A percentile compares a stretch with the other conserved stretches of the same genome.
Conservation (phyloP, 2,329 filamentous ascomycete genomes). For the Raffaelea arxii region DNA sequence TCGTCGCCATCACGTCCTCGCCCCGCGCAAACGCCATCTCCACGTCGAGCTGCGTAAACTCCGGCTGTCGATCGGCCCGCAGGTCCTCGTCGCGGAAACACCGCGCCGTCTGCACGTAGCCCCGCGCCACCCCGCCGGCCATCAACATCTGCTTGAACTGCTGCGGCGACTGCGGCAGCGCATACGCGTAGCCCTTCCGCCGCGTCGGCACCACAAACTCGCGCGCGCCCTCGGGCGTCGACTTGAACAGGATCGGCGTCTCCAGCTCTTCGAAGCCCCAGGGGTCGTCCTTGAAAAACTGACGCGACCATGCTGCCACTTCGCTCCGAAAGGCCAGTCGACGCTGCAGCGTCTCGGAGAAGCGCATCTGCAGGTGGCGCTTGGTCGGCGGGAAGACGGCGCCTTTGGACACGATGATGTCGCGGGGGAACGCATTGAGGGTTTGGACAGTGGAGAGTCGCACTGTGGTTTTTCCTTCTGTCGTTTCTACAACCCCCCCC, state of each 20-base stretch:
- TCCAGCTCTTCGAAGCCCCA: conserved; percentile 73
- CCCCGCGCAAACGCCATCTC: conserved; percentile 83
- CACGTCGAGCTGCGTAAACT: conserved; percentile 90
- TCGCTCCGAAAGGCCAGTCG: conserved; percentile 60
- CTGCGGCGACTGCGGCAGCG: conserved; percentile 89
- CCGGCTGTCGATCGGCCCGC: conserved; percentile 84
- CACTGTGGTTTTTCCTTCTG: neutral
- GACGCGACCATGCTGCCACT: conserved; percentile 20
- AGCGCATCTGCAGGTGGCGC: conserved; percentile 78
- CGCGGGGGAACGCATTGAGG: conserved; percentile 63
- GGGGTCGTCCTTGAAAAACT: conserved; percentile 22
- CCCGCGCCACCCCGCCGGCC: conserved; percentile 64
- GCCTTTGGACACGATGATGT: conserved; percentile 67
- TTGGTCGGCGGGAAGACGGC: conserved; percentile 65
- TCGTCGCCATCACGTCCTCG: conserved; percentile 53
- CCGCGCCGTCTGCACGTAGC: conserved; percentile 86
- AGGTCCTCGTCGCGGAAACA: conserved; percentile 96
- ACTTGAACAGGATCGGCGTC: conserved; percentile 93
- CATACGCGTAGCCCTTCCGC: conserved; percentile 67
- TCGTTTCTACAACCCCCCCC: conserved; percentile 23
- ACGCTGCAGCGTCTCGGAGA: conserved; percentile 54
- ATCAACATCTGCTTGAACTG: conserved; percentile 98
- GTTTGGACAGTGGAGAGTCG: conserved; percentile 51
- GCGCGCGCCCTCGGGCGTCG: conserved; percentile 86
- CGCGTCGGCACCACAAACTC: conserved; percentile 92